Evolutionary conservation across 2,329 filamentous ascomycete genomes (phyloP), one percentile per base, ranked within the genome.

Genomic region (Lasiodiplodia sp.): DNA sequence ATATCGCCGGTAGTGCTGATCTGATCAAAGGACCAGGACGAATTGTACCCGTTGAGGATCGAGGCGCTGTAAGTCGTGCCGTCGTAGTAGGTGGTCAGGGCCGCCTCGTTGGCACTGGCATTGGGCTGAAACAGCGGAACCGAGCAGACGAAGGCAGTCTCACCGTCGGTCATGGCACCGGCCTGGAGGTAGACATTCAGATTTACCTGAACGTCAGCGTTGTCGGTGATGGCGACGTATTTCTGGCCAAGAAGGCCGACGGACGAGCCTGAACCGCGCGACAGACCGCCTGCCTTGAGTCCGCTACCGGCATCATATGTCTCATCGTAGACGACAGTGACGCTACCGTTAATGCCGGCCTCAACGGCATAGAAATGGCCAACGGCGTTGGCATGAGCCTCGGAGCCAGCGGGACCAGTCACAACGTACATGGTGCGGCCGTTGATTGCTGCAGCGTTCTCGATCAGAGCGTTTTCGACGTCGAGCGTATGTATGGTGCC

Each of bases 161-260:
- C 21, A 3, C n/a, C 18, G 7, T 51, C 21, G 2, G 4, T 16
- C 1, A 51, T 11, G 1, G 18, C 49, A 4, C 11, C 49, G 2
- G 23, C 23, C 18, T 55, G 52, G 4, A 2, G 18, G 52, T 55
- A 31, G 23, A 55, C 52, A 12, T 21, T 18, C 52, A 55, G 18
- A 21, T 55, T 55, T 0, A 55, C 25, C 10, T 21, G 52, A 1
- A 14, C 25, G 14, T 55, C 52, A 4, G 25, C 21, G 11, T 55
- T 28, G 52, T 55, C 52, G 11, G 52, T 55, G 18, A 55, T 31
- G 25, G 52, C 52, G 12, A 55, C 52, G 14, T 55, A 55, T 21
- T 55, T 55, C 52, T 31, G 0, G 16, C 52, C 52, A 21, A 55
- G 1, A 1, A 31, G 52, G 23, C 52, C 23, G 4, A 55, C 25